phyloP scores from a whole-genome alignment of 768 basidiomycete species.

The Russula vinacea region DNA sequence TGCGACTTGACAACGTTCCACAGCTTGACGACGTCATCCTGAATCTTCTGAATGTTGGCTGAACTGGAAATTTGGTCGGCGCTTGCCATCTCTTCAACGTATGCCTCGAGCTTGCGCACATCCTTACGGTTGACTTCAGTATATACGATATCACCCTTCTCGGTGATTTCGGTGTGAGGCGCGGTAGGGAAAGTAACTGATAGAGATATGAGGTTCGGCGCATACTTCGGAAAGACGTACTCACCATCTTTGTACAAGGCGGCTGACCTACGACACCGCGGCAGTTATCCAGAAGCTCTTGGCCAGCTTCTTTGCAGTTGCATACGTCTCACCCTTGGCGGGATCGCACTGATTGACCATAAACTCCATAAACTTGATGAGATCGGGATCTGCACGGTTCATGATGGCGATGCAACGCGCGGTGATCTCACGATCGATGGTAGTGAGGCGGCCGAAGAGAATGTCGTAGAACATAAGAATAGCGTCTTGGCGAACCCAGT shows the following conservation, averaged over 20 bases:
- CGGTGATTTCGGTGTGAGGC: conserved; percentile 89
- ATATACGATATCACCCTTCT: conserved; percentile 92
- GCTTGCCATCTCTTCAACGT: conserved; percentile 97
- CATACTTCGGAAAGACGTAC: conserved; percentile 33
- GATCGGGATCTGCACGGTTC: conserved; percentile 92
- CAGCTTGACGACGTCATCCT: conserved; percentile 92
- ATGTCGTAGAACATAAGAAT: conserved; percentile 98
- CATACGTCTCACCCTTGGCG: conserved; percentile 84
- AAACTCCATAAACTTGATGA: conserved; percentile 94
- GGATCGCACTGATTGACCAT: conserved; percentile 82
- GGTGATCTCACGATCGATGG: conserved; percentile 96
- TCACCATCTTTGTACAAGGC: conserved; percentile 96
- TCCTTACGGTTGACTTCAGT: conserved; percentile 93
- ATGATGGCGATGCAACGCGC: conserved; percentile 96
- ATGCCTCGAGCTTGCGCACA: conserved; percentile 95
- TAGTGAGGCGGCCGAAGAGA: conserved; percentile 90
- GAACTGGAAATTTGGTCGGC: conserved; percentile 68
- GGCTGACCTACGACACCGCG: conserved; percentile 75
- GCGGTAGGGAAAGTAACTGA: conserved; percentile 97
- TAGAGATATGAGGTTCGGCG: background rate
- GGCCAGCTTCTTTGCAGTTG: conserved; percentile 97
- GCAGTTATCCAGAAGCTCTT: conserved; percentile 92
- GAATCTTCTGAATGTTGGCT: conserved; percentile 96
- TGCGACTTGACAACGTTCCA: conserved; percentile 86
- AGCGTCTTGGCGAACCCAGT: conserved; percentile 98